These are phyloP conservation scores for Paradendryphiella salina DNA, from an alignment of 2,329 filamentous ascomycete genomes.

Conservation along the genomic window DNA sequence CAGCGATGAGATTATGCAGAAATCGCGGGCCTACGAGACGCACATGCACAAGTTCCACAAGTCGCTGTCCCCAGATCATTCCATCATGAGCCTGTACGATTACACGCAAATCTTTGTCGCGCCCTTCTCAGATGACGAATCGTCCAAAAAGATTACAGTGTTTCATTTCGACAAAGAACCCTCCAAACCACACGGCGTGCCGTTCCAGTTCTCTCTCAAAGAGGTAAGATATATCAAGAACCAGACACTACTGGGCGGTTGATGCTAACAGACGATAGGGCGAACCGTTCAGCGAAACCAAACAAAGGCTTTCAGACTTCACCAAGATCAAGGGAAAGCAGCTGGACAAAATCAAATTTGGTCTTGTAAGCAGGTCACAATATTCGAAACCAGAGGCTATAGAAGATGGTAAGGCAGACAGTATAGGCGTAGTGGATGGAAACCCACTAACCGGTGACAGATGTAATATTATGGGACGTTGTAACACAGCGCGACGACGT, in stretches of 20 bases:
- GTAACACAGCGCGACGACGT: conserved; percentile 47
- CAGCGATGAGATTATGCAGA: conserved; percentile 71
- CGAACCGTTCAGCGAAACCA: conserved; percentile 87
- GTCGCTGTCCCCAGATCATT: conserved; percentile 69
- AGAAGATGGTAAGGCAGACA: conserved; percentile 71
- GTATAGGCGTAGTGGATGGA: neutral
- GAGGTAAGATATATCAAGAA: conserved; percentile 57
- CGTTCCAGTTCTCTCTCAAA: conserved; percentile 86
- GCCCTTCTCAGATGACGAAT: conserved; percentile 71
- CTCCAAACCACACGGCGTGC: conserved; percentile 79
- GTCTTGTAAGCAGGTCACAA: conserved; percentile 65
- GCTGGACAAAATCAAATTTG: conserved; percentile 98
- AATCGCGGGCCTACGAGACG: conserved; percentile 79
- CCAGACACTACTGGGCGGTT: neutral
- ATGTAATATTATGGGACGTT: conserved; percentile 53
- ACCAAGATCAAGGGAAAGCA: conserved; percentile 97
- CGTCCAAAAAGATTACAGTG: conserved; percentile 70
- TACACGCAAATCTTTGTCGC: conserved; percentile 83
- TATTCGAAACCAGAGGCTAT: conserved; percentile 83
- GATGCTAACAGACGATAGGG: conserved; percentile 56
- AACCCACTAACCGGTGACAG: conserved; percentile 33
- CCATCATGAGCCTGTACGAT: conserved; percentile 82
- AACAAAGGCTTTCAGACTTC: conserved; percentile 88
- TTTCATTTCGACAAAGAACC: conserved; percentile 94
- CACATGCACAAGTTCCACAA: conserved; percentile 84